Evolutionary conservation across 306 rosid genomes (phyloP).

Genomic region (Quercus gilva): DNA sequence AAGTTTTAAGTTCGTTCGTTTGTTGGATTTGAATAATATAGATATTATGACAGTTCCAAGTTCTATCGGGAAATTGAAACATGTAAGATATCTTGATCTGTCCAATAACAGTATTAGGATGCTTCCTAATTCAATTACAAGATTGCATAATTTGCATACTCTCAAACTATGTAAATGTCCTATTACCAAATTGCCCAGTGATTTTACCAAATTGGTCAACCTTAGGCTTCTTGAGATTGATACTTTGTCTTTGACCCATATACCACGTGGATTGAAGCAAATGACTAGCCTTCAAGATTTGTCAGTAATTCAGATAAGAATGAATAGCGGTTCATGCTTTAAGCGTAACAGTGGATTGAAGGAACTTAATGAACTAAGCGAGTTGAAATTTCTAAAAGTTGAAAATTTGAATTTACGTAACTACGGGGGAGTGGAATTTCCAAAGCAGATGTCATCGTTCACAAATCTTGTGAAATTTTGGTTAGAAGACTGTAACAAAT

Average conservation of each 20-base stretch:
- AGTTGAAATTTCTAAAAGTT: too few relatives aligned
- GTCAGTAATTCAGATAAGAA: fast-evolving
- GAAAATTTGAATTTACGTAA: fast-evolving
- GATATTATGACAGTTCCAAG: fast-evolving
- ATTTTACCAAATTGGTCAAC: too few relatives aligned
- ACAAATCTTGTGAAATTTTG: fast-evolving
- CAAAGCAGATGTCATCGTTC: fast-evolving
- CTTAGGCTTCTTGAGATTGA: fast-evolving
- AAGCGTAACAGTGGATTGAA: too few relatives aligned
- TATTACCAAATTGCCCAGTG: too few relatives aligned
- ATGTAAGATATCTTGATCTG: too few relatives aligned
- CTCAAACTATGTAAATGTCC: fast-evolving
- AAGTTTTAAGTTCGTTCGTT: too few relatives aligned
- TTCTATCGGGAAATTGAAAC: fast-evolving
- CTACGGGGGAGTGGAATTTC: too few relatives aligned
- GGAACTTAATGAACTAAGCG: fast-evolving
- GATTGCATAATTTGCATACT: too few relatives aligned
- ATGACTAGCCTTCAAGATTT: too few relatives aligned
- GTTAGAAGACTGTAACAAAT: fast-evolving
- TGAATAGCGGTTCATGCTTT: fast-evolving
- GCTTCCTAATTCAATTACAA: too few relatives aligned
- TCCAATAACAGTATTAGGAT: fast-evolving
- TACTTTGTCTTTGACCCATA: fast-evolving
- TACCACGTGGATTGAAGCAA: too few relatives aligned
- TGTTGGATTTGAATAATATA: fast-evolving